phyloP scores from a whole-genome alignment of 2,329 filamentous ascomycete species.

The Aspergillus floridensis region DNA sequence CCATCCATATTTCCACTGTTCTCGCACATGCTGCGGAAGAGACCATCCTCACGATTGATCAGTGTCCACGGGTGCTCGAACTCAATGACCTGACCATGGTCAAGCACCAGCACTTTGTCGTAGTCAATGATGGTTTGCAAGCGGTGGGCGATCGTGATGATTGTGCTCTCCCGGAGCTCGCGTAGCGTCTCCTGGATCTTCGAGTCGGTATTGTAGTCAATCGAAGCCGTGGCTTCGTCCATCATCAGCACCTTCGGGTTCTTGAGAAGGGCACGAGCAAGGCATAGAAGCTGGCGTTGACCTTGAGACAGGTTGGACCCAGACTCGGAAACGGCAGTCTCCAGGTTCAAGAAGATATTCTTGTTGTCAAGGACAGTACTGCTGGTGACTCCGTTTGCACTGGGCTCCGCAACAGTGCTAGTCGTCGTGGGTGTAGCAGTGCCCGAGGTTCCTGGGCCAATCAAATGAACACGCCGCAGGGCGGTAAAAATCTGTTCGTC shows the following conservation, averaged over 20 bases:
- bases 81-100: slow-evolving; percentile 83
- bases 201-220: slow-evolving; percentile 91
- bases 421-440: slow-evolving; percentile 34
- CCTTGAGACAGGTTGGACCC: slow-evolving; percentile 94
- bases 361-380: slow-evolving; percentile 66
- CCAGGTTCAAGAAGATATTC: slow-evolving; percentile 87
- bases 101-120: slow-evolving; percentile 92
- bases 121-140: slow-evolving; percentile 97
- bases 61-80: slow-evolving; percentile 87
- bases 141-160: slow-evolving; percentile 93
- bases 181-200: slow-evolving; percentile 97
- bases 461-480: slow-evolving; percentile 83
- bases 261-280: slow-evolving; percentile 89
- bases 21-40: slow-evolving; percentile 67
- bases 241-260: slow-evolving; percentile 91
- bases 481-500: slow-evolving; percentile 88
- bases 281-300: slow-evolving; percentile 88
- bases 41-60: slow-evolving; percentile 66
- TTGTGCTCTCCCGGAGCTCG: slow-evolving; percentile 82
- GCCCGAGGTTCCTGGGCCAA: slow-evolving; percentile 48
- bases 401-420: slow-evolving; percentile 27
- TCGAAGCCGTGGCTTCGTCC: slow-evolving; percentile 97
- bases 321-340: slow-evolving; percentile 80
- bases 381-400: slow-evolving; percentile 21
- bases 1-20: slow-evolving; percentile 63